Percentiles rank a stretch among this genome's conserved stretches.
Conservation (phyloP, 768 basidiomycete genomes). For the Hemileccinum rubropunctum region DNA sequence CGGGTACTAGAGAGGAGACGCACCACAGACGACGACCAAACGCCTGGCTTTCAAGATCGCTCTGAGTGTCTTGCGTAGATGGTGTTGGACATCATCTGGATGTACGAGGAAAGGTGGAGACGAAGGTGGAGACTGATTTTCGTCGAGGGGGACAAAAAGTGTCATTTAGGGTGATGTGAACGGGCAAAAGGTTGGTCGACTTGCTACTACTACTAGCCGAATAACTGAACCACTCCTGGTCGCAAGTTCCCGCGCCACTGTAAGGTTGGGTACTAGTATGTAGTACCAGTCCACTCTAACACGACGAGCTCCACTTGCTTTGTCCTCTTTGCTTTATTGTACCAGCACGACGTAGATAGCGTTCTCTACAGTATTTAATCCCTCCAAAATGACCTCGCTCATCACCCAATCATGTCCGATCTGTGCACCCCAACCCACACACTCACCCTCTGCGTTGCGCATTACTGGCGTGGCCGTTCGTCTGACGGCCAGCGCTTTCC, state of each 20-base stretch:
- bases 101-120: constrained; percentile 55
- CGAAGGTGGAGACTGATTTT: constrained; percentile 42
- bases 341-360: constrained; percentile 4
- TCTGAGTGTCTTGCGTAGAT: constrained; percentile 55
- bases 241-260: too few relatives aligned
- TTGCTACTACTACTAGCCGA: too few relatives aligned
- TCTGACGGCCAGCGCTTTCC: constrained; percentile 21
- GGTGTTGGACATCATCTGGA: constrained; percentile 42
- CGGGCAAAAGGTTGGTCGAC: constrained; percentile 14
- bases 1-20: constrained; percentile 30
- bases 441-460: constrained; percentile 27
- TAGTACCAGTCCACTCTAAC: too few relatives aligned
- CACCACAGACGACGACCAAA: constrained; percentile 85
- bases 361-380: constrained; percentile 8
- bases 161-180: constrained; percentile 50
- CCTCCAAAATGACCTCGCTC: background rate
- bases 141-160: constrained; percentile 58
- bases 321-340: constrained; percentile 15
- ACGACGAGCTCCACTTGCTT: constrained; percentile 9
- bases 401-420: constrained; percentile 15
- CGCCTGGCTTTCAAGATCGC: constrained; percentile 76
- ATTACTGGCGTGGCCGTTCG: constrained; percentile 28
- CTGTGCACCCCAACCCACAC: constrained; percentile 9
- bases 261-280: too few relatives aligned
- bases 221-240: too few relatives aligned